These are phyloP conservation scores for Bolboschoenoplectus hybrid DNA, from an alignment of 202 grass and related monocot genomes.

Conservation along the genomic window DNA sequence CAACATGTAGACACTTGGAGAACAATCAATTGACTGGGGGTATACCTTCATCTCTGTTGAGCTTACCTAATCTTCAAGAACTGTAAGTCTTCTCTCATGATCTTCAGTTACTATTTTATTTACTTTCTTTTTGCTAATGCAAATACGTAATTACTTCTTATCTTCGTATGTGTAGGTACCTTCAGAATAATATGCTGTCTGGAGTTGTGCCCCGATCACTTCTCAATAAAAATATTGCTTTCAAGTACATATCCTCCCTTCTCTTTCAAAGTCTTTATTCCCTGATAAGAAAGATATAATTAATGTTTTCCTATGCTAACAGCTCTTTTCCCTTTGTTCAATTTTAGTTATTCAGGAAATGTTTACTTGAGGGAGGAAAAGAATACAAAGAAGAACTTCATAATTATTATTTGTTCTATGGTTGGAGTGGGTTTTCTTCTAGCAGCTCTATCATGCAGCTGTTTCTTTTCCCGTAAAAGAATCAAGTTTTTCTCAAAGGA, in stretches of 20 bases:
- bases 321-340: constrained; percentile 11
- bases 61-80: constrained; percentile 63
- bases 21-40: constrained; percentile 72
- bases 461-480: constrained; percentile 50
- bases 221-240: constrained; percentile 60
- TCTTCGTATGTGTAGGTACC: constrained; percentile 51
- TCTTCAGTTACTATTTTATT: constrained; percentile 13
- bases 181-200: constrained; percentile 78
- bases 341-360: constrained; percentile 70
- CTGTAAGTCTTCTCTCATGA: constrained; percentile 54
- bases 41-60: constrained; percentile 65
- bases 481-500: constrained; percentile 40
- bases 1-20: constrained; percentile 68
- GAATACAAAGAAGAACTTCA: constrained; percentile 47
- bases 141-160: constrained; percentile 21
- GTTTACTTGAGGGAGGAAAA: constrained; percentile 48
- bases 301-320: not conserved
- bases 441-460: constrained; percentile 51
- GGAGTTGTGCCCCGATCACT: constrained; percentile 63
- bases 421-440: constrained; percentile 59
- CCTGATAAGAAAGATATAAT: constrained; percentile 26
- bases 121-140: constrained; percentile 8
- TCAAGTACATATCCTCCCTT: constrained; percentile 49
- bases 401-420: constrained; percentile 59
- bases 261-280: constrained; percentile 23